These are phyloP conservation scores for Myochromella boudieri DNA, from an alignment of 768 basidiomycete genomes.

Conservation along the genomic window DNA sequence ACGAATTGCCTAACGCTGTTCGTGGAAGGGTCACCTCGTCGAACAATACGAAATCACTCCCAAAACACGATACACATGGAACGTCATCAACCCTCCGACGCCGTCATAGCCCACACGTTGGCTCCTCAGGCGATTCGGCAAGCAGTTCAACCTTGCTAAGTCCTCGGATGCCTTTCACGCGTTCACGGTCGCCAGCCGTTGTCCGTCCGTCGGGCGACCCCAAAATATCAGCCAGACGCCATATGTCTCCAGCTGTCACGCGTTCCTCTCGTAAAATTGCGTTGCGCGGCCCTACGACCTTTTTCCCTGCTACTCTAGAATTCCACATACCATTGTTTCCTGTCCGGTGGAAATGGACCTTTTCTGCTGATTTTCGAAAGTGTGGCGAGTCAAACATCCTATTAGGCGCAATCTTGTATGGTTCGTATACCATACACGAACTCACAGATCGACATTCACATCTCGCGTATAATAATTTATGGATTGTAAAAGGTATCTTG, in stretches of 20 bases:
- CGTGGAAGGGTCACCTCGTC: constrained; percentile 45
- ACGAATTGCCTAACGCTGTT: constrained; percentile 35
- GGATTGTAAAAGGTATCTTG: constrained; percentile 52
- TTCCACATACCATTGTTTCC: constrained; percentile 45
- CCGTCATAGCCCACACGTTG: constrained; percentile 29
- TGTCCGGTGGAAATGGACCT: constrained; percentile 37
- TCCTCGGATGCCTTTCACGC: constrained; percentile 55
- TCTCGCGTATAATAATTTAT: constrained; percentile 33
- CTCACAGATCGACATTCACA: constrained; percentile 24
- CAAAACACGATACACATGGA: constrained; percentile 23
- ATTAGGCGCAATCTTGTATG: constrained; percentile 59
- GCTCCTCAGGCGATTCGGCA: constrained; percentile 40
- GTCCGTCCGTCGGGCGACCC: constrained; percentile 28
- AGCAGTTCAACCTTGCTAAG: constrained; percentile 30
- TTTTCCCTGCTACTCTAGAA: constrained; percentile 51
- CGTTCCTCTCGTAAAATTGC: constrained; percentile 39
- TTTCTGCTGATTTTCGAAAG: constrained; percentile 62
- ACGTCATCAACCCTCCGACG: constrained; percentile 27
- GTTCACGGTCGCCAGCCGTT: constrained; percentile 69
- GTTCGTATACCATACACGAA: constrained; percentile 47
- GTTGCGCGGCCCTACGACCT: constrained; percentile 23
- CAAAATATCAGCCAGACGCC: constrained; percentile 29
- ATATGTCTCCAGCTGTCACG: constrained; percentile 42
- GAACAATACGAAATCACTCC: constrained; percentile 22
- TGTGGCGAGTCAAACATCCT: constrained; percentile 66